Evolutionary conservation across 2,329 filamentous ascomycete species (phyloP).

Genomic region (Herpotrichia juniperi): DNA sequence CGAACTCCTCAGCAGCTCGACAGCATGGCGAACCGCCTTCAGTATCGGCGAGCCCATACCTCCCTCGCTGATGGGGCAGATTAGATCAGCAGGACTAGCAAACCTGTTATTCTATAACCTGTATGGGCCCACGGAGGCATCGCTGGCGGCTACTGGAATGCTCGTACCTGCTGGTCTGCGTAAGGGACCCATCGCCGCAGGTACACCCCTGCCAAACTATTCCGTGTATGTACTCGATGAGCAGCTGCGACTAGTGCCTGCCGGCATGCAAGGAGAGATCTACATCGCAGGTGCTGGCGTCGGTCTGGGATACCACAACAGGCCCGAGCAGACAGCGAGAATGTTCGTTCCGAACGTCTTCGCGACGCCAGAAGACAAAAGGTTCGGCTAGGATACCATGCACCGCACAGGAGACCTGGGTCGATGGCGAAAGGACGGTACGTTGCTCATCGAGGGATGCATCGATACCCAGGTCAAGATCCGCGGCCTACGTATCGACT

Average conservation of each 20-base stretch:
- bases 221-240: slow-evolving; percentile 15
- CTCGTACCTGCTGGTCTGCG: neutral
- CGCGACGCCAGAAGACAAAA: slow-evolving; percentile 13
- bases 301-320: slow-evolving; percentile 43
- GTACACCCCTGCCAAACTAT: slow-evolving; percentile 6
- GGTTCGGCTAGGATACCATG: slow-evolving; percentile 27
- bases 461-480: slow-evolving; percentile 57
- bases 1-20: neutral
- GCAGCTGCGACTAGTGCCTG: slow-evolving; percentile 6
- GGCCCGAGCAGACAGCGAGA: slow-evolving; percentile 16
- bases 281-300: slow-evolving; percentile 48
- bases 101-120: neutral
- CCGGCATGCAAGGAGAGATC: slow-evolving; percentile 46
- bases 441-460: slow-evolving; percentile 41
- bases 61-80: neutral
- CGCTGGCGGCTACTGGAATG: neutral
- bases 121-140: slow-evolving; percentile 10
- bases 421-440: slow-evolving; percentile 39
- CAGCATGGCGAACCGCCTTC: neutral
- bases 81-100: neutral
- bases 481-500: slow-evolving; percentile 53
- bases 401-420: slow-evolving; percentile 52
- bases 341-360: slow-evolving; percentile 30
- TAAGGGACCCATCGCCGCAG: neutral
- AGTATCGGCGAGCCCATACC: neutral